Percentiles rank a stretch among this genome's conserved stretches.
phyloP scores from a whole-genome alignment of 2,329 filamentous ascomycete genomes.

The Xylariaceae sp. region DNA sequence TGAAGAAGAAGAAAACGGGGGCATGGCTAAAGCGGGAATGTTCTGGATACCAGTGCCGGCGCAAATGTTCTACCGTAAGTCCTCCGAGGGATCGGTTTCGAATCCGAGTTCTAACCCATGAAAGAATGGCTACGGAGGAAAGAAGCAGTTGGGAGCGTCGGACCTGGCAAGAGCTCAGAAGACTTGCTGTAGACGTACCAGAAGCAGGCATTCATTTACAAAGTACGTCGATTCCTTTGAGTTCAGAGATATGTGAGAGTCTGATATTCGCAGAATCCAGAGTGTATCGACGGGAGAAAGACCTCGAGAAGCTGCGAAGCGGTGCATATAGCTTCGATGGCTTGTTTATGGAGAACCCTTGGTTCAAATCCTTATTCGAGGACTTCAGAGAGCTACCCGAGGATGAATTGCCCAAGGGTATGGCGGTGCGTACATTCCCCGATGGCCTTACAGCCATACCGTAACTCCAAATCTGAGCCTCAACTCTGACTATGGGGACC shows the following conservation, averaged over 20 bases:
- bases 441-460: no score
- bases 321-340: conserved; percentile 58
- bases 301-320: conserved; percentile 39
- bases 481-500: no score
- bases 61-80: conserved; percentile 32
- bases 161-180: conserved; percentile 29
- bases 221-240: conserved; percentile 19
- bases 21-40: no score
- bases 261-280: conserved; percentile 37
- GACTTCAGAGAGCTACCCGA: conserved; percentile 63
- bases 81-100: neutral
- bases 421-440: conserved; percentile 39
- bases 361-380: conserved; percentile 68
- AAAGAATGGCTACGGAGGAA: conserved; percentile 26
- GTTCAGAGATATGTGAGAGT: neutral
- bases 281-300: conserved; percentile 58
- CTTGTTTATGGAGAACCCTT: conserved; percentile 63
- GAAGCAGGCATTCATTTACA: conserved; percentile 33
- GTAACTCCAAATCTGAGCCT: no score
- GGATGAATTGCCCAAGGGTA: conserved; percentile 56
- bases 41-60: conserved; percentile 17
- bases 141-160: conserved; percentile 30
- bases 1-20: no score
- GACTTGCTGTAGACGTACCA: conserved; percentile 29
- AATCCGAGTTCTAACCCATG: conserved; percentile 2